Evolutionary conservation across 306 rosid species (phyloP).

Genomic region (Vicia faba): DNA sequence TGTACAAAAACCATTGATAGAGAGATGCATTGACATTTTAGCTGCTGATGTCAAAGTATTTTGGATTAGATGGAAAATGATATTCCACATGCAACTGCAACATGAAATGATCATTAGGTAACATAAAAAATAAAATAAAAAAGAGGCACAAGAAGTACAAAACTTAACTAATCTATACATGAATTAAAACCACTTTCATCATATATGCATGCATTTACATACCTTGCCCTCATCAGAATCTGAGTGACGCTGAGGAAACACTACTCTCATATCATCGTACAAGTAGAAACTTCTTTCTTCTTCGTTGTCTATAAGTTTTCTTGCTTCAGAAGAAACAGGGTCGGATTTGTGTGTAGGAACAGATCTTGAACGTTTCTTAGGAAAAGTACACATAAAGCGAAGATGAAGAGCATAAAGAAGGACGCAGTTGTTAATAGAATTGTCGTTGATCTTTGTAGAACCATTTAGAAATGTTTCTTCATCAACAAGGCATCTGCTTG

Average conservation of each 20-base stretch:
- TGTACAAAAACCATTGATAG: constrained; percentile 25
- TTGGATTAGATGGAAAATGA: constrained; percentile 78
- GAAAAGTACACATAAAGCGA: constrained; percentile 62
- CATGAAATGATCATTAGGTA: constrained; percentile 17
- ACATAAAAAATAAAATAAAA: constrained; percentile 20
- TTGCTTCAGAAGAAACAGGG: constrained; percentile 41
- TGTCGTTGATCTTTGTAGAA: constrained; percentile 47
- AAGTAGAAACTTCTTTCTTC: constrained; percentile 75
- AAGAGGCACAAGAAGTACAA: background rate
- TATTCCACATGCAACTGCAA: constrained; percentile 77
- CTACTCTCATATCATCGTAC: constrained; percentile 74
- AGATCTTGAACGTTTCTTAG: constrained; percentile 59
- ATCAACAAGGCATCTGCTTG: constrained; percentile 18
- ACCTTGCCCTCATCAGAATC: constrained; percentile 94
- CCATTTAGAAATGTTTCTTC: constrained; percentile 36
- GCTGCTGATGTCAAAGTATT: constrained; percentile 65
- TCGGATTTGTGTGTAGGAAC: constrained; percentile 55
- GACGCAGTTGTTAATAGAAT: constrained; percentile 42
- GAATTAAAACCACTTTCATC: constrained; percentile 10
- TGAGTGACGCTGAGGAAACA: constrained; percentile 88
- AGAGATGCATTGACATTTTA: constrained; percentile 29
- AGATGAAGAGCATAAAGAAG: constrained; percentile 77
- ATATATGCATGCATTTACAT: constrained; percentile 26
- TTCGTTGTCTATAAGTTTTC: constrained; percentile 39
- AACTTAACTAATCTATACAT: constrained; percentile 22